Conservation (phyloP, 129 eudicot genomes). For the Flaveria linearis region DNA sequence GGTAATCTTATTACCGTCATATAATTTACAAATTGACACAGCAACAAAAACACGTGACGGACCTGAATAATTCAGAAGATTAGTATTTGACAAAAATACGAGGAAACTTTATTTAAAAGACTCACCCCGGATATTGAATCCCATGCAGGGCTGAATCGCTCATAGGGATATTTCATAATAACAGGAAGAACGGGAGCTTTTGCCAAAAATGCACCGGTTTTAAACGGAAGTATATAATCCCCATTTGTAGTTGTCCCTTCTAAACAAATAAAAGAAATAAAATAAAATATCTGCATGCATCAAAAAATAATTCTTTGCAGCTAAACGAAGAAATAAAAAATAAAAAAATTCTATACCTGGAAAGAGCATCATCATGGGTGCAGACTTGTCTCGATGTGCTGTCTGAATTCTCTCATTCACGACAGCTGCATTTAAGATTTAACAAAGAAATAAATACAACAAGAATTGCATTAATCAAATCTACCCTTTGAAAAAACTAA, state of each 20-base stretch:
- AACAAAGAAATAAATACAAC: constrained; percentile 20
- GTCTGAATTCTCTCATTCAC: constrained; percentile 81
- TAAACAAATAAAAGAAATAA: constrained; percentile 33
- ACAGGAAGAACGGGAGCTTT: constrained; percentile 90
- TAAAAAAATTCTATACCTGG: constrained; percentile 56
- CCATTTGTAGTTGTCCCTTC: constrained; percentile 99
- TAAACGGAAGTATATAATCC: constrained; percentile 83
- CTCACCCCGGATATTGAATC: constrained; percentile 95
- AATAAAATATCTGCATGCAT: constrained; percentile 1
- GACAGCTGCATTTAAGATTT: constrained; percentile 60
- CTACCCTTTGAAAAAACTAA: neutral
- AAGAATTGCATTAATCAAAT: constrained; percentile 1
- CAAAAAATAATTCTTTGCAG: constrained; percentile 4
- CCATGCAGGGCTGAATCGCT: constrained; percentile 98
- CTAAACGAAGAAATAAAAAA: neutral
- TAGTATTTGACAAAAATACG: neutral
- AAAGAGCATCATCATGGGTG: constrained; percentile 93
- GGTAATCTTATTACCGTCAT: constrained; percentile 76
- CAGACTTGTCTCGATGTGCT: constrained; percentile 68
- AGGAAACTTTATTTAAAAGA: neutral
- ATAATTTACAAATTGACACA: constrained; percentile 86
- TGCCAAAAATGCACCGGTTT: constrained; percentile 88
- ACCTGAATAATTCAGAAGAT: constrained; percentile 39
- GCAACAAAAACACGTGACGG: constrained; percentile 76
- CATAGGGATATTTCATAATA: constrained; percentile 83